These are phyloP conservation scores for Nidula microcarpa DNA, from an alignment of 768 basidiomycete species.

Conservation along the genomic window DNA sequence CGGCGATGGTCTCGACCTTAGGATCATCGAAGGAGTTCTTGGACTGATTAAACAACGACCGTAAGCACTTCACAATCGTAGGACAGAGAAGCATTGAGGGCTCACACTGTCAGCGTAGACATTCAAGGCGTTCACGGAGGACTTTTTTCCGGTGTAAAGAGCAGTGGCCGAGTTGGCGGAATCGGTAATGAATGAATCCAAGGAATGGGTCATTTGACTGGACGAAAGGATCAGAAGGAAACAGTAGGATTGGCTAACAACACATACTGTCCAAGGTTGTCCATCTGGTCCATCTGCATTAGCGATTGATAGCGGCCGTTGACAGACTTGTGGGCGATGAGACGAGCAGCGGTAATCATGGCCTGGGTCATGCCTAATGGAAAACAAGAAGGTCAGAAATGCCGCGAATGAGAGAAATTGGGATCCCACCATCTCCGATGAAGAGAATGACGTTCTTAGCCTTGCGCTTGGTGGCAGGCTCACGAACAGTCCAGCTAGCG, in stretches of 20 bases:
- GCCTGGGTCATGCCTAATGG: slow-evolving; percentile 40
- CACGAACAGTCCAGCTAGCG: slow-evolving; percentile 35
- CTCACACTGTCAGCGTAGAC: slow-evolving; percentile 40
- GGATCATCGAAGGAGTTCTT: slow-evolving; percentile 37
- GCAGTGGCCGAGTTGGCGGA: slow-evolving; percentile 46
- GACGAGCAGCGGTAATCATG: slow-evolving; percentile 44
- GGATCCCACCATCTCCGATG: slow-evolving; percentile 38
- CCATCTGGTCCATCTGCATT: slow-evolving; percentile 48
- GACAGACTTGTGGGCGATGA: slow-evolving; percentile 43
- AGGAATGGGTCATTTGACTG: slow-evolving; percentile 45
- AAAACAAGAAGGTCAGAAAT: background rate
- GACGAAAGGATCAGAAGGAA: background rate
- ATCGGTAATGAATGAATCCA: slow-evolving; percentile 46
- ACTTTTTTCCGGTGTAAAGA: slow-evolving; percentile 42
- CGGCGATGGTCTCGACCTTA: slow-evolving; percentile 41
- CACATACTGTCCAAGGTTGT: slow-evolving; percentile 37
- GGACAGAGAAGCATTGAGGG: slow-evolving; percentile 1
- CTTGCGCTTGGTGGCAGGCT: slow-evolving; percentile 25
- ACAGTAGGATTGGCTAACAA: background rate
- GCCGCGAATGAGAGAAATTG: slow-evolving; percentile 1
- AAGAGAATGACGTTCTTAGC: slow-evolving; percentile 43
- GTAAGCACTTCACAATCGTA: too few relatives aligned
- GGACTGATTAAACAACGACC: slow-evolving; percentile 19
- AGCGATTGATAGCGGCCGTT: slow-evolving; percentile 42
- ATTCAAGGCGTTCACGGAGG: slow-evolving; percentile 35